Conservation (phyloP, 163 green algal species). For the Trebouxia gelatinosa region DNA sequence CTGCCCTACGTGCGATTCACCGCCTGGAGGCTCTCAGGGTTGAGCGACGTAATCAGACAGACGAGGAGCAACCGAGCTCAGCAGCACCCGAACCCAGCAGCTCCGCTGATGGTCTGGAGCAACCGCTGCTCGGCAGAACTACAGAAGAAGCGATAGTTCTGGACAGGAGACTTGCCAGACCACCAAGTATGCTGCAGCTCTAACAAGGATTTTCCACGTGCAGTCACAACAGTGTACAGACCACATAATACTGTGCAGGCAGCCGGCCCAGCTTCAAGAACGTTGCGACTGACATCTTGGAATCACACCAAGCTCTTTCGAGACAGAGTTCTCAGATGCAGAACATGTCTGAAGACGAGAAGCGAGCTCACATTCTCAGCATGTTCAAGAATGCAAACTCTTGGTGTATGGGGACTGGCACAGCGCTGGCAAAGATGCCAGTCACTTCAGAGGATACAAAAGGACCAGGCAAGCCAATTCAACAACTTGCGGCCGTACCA, state of each 20-base stretch:
- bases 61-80: too few relatives aligned
- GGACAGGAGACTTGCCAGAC: background rate
- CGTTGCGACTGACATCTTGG: slow-evolving; percentile 9
- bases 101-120: background rate
- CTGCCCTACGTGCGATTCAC: slow-evolving; percentile 31
- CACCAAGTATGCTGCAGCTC: background rate
- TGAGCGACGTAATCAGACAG: background rate
- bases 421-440: slow-evolving; percentile 1
- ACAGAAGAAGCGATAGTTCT: background rate
- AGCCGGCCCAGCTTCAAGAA: background rate
- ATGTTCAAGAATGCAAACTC: slow-evolving; percentile 2
- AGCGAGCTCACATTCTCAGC: slow-evolving; percentile 1
- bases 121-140: slow-evolving; percentile 2
- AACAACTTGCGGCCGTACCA: background rate
- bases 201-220: too few relatives aligned
- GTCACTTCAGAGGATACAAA: background rate
- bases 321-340: background rate
- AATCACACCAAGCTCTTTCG: background rate
- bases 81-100: background rate
- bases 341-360: background rate
- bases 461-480: background rate
- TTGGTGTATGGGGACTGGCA: slow-evolving; percentile 16
- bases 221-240: too few relatives aligned
- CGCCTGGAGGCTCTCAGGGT: slow-evolving; percentile 17
- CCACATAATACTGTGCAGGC: too few relatives aligned